Conservation (phyloP, 2,329 filamentous ascomycete genomes). For the Penicillium griseofulvum region DNA sequence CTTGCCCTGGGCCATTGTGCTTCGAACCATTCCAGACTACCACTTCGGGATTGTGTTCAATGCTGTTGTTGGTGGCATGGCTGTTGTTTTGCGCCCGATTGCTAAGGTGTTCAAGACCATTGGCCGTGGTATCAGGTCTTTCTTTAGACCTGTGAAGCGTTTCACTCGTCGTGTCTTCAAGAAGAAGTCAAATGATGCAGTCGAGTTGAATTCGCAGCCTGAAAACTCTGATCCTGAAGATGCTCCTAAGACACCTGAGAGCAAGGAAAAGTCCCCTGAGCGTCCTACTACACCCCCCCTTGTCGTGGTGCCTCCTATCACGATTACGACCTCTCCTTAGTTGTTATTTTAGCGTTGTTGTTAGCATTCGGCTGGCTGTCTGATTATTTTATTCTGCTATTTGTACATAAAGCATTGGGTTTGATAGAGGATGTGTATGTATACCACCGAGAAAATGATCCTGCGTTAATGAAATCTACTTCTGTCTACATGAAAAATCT, state of each 20-base stretch:
- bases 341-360: constrained; percentile 9
- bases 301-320: constrained; percentile 38
- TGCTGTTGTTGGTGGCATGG: constrained; percentile 55
- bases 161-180: constrained; percentile 20
- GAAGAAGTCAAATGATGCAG: not conserved
- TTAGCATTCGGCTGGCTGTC: not conserved
- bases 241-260: constrained; percentile 1
- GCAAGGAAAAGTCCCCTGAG: constrained; percentile 14
- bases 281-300: constrained; percentile 23
- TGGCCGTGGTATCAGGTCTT: constrained; percentile 24
- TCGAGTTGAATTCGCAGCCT: not conserved
- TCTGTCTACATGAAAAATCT: not conserved
- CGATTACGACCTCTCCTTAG: constrained; percentile 36
- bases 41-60: constrained; percentile 44
- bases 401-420: not conserved
- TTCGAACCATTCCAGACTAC: constrained; percentile 79
- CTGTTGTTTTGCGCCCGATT: constrained; percentile 49
- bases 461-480: not conserved
- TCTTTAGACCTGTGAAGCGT: constrained; percentile 26
- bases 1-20: constrained; percentile 74
- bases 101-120: constrained; percentile 30
- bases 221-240: constrained; percentile 15
- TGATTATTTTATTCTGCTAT: not conserved
- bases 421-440: constrained; percentile 1
- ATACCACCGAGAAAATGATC: not conserved